Evolutionary conservation across 2,329 filamentous ascomycete genomes (phyloP).

Genomic region (Fusarium sp.): DNA sequence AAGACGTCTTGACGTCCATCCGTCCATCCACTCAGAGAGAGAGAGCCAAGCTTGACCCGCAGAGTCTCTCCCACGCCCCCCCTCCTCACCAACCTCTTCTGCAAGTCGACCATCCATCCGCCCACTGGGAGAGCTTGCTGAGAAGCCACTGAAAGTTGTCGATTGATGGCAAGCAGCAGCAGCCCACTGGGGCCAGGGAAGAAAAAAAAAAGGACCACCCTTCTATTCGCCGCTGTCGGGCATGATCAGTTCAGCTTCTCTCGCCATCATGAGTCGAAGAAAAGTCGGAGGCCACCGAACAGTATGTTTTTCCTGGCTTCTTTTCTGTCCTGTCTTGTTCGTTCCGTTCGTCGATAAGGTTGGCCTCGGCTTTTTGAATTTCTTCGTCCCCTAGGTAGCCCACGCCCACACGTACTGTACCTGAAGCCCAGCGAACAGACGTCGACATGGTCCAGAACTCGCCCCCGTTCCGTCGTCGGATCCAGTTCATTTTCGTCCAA

Average conservation of each 20-base stretch:
- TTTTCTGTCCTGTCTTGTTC: neutral
- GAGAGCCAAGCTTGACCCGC: slow-evolving; percentile 15
- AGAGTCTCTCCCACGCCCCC: neutral
- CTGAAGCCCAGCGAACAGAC: neutral
- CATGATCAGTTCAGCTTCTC: slow-evolving; percentile 22
- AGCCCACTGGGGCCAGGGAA: slow-evolving; percentile 8
- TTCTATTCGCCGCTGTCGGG: slow-evolving; percentile 4
- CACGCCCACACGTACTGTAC: neutral
- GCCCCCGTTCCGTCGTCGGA: slow-evolving; percentile 12
- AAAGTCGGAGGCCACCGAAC: slow-evolving; percentile 20
- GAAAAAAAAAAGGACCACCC: slow-evolving; percentile 4
- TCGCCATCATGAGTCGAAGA: slow-evolving; percentile 26
- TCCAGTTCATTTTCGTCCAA: slow-evolving; percentile 22
- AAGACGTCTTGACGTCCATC: slow-evolving; percentile 5
- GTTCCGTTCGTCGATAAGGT: neutral
- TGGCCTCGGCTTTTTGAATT: neutral
- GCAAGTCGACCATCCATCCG: neutral
- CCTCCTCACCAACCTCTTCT: slow-evolving; percentile 16
- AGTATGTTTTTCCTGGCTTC: neutral
- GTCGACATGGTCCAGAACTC: slow-evolving; percentile 8
- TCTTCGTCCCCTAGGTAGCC: neutral
- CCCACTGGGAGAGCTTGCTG: slow-evolving; percentile 8
- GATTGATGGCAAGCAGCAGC: slow-evolving; percentile 4
- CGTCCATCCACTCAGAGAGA: neutral
- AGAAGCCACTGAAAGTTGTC: slow-evolving; percentile 15